Evolutionary conservation across 768 basidiomycete species (phyloP).

Genomic region (Rhizopogon rudus): DNA sequence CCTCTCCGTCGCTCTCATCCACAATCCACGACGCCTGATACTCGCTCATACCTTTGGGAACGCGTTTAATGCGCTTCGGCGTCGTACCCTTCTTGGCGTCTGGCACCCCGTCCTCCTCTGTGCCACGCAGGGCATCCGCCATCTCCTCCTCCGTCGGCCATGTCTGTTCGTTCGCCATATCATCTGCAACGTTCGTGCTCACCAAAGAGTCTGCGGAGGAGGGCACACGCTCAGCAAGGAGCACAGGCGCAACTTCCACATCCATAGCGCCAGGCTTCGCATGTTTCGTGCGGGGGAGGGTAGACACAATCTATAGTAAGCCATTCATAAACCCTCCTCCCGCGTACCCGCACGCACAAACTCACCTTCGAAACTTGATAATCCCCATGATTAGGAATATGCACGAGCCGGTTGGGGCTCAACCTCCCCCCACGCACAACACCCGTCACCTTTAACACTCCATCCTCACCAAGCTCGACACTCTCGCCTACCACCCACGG

Average conservation of each 20-base stretch:
- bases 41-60: constrained; percentile 94
- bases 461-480: constrained; percentile 53
- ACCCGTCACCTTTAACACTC: constrained; percentile 73
- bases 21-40: constrained; percentile 98
- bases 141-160: constrained; percentile 99
- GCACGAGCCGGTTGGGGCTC: constrained; percentile 80
- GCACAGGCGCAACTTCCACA: constrained; percentile 42
- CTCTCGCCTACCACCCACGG: constrained; percentile 73
- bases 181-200: constrained; percentile 84
- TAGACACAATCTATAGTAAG: constrained; percentile 60
- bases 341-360: background rate
- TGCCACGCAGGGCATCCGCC: constrained; percentile 31
- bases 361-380: constrained; percentile 77
- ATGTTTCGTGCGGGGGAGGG: constrained; percentile 31
- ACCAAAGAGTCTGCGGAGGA: constrained; percentile 79
- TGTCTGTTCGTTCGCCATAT: constrained; percentile 92
- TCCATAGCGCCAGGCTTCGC: constrained; percentile 52
- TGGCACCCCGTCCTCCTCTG: constrained; percentile 36
- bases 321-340: background rate
- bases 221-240: constrained; percentile 57
- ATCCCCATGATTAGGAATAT: constrained; percentile 86
- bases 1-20: constrained; percentile 67
- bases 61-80: constrained; percentile 70
- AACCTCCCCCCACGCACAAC: constrained; percentile 73
- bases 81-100: constrained; percentile 71